Conservation (phyloP, 306 rosid genomes). For the Fragaria ananassa region DNA sequence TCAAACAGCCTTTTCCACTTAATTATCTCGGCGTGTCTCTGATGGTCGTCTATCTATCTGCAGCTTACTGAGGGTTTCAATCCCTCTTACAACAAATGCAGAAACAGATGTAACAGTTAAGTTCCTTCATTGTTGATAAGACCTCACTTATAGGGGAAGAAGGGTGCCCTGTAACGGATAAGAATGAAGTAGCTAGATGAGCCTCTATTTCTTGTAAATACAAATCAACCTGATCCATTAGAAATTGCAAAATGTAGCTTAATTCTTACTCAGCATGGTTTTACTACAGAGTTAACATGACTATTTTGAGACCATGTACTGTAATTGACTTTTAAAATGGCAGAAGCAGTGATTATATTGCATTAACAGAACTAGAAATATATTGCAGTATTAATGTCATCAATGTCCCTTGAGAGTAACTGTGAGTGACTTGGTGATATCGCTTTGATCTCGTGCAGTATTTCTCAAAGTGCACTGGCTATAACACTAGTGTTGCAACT, state of each 20-base stretch:
- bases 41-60: no score
- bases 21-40: no score
- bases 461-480: constrained; percentile 59
- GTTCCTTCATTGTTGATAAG: no score
- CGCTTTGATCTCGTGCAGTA: constrained; percentile 44
- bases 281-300: constrained; percentile 40
- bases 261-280: constrained; percentile 60
- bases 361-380: neutral
- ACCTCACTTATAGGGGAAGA: no score
- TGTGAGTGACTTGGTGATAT: neutral
- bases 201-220: constrained; percentile 19
- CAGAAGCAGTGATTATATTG: neutral
- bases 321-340: no score
- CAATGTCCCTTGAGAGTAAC: neutral
- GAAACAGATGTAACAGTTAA: no score
- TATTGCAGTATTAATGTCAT: neutral
- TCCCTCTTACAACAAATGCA: no score
- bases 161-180: no score
- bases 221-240: constrained; percentile 38
- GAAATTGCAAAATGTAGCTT: constrained; percentile 51
- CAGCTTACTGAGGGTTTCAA: no score
- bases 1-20: no score
- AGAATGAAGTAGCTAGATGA: neutral
- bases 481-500: constrained; percentile 67
- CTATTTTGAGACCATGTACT: neutral